Evolutionary conservation across 2,329 filamentous ascomycete species (phyloP), one percentile per base, ranked within the genome.

Genomic region (Trichoderma lentiforme): DNA sequence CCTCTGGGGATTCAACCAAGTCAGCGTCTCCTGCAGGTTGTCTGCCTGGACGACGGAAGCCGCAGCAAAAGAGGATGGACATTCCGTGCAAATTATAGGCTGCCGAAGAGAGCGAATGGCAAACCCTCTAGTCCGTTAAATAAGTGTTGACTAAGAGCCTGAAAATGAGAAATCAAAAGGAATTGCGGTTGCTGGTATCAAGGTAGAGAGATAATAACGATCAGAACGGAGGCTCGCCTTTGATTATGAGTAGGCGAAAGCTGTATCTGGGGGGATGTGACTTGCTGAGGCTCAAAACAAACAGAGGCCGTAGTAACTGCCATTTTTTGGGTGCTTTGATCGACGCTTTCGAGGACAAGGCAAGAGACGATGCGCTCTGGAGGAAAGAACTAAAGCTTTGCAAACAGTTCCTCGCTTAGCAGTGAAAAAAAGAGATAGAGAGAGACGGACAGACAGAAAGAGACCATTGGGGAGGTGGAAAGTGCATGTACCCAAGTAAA

Each of bases 61-160:
- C 62, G 60, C 72, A 73, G n/a, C 68, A 73, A 62, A 47, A 15
- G 53, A 73, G 67, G 26, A 73, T 36, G 11, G 56, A 73, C 72
- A 73, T 73, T 70, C 53, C 71, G 71, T 34, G 56, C 36, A 65
- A 18, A 39, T 51, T 5, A 61, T 64, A n/a, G 53, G 39, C 24
- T 32, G 21, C 32, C 62, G 9, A 66, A 60, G 68, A 62, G 32
- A 57, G 26, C 39, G 30, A 21, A 15, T 34, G 18, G 21, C 24
- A 14, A 11, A 8, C 11, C n/a, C 32, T 24, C 34, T 28, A 21
- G 12, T 47, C 60, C 32, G 32, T 64, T 63, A 14, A 64, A 63
- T 71, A 71, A 64, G 68, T 71, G 68, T 71, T 63, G 30, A 64
- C 58, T 71, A 71, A 71, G 58, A 63, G 68, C 60, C 68, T 71